Conservation (phyloP, 2,329 filamentous ascomycete genomes). For the Fusarium buxicola region DNA sequence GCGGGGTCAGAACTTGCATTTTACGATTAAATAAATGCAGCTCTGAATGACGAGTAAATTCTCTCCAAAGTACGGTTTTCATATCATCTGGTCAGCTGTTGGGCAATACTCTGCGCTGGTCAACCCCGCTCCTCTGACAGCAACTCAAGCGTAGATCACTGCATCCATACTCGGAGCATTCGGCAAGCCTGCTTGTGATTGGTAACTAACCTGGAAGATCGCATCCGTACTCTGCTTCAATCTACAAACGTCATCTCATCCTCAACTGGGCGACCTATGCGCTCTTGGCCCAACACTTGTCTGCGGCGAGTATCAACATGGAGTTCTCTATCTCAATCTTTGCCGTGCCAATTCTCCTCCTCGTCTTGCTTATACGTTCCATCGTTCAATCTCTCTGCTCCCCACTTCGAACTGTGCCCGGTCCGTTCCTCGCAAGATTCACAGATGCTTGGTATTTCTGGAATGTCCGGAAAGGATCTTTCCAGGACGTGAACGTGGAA, state of each 20-base stretch:
- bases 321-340: slow-evolving; percentile 3
- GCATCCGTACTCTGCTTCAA: not conserved
- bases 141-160: not conserved
- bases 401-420: slow-evolving; percentile 44
- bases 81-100: not conserved
- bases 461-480: slow-evolving; percentile 41
- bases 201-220: not conserved
- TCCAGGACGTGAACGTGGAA: slow-evolving; percentile 45
- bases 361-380: not conserved
- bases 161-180: not conserved
- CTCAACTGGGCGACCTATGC: too few relatives aligned
- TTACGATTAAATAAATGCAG: not conserved
- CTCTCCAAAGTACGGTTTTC: not conserved
- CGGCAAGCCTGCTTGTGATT: slow-evolving; percentile 3
- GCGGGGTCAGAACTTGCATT: not conserved
- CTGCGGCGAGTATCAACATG: not conserved
- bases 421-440: slow-evolving; percentile 45
- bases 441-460: slow-evolving; percentile 48
- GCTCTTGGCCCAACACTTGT: too few relatives aligned
- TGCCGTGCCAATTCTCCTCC: not conserved
- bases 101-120: not conserved
- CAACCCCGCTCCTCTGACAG: not conserved
- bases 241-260: not conserved
- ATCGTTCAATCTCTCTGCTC: slow-evolving; percentile 19
- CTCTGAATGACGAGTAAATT: not conserved